These are phyloP conservation scores for Penicillium fuscoglaucum DNA, from an alignment of 2,329 filamentous ascomycete species.

Conservation along the genomic window DNA sequence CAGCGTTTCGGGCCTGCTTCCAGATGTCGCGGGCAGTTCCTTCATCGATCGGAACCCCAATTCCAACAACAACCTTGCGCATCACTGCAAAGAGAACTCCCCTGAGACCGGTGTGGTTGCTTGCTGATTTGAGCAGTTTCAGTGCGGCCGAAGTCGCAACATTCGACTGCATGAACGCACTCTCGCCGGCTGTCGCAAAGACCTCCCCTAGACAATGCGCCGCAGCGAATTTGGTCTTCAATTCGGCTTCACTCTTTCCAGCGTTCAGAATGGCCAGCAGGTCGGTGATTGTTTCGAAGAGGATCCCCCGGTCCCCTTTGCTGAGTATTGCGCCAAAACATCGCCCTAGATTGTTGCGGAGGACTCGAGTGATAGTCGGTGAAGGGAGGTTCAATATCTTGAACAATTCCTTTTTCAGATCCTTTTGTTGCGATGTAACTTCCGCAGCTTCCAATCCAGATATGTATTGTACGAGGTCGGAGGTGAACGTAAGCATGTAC, in stretches of 20 bases:
- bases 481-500: constrained; percentile 85
- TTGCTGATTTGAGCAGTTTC: constrained; percentile 76
- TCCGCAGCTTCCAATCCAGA: constrained; percentile 69
- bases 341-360: constrained; percentile 83
- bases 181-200: constrained; percentile 90
- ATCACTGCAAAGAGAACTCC: constrained; percentile 75
- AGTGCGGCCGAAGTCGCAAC: constrained; percentile 70
- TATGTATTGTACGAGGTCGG: constrained; percentile 79
- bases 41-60: constrained; percentile 79
- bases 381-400: constrained; percentile 82
- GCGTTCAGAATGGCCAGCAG: constrained; percentile 70
- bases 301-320: constrained; percentile 82
- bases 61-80: constrained; percentile 72
- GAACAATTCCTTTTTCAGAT: constrained; percentile 90
- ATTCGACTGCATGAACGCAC: constrained; percentile 79
- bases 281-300: constrained; percentile 95
- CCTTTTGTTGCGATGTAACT: constrained; percentile 83
- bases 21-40: constrained; percentile 82
- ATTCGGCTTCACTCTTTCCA: constrained; percentile 75
- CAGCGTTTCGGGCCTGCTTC: constrained; percentile 82
- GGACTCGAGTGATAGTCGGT: constrained; percentile 80
- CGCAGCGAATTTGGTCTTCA: constrained; percentile 81
- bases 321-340: constrained; percentile 80
- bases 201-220: constrained; percentile 84
- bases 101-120: constrained; percentile 77